Evolutionary conservation across 805 yeast genomes (phyloP), one percentile per base, ranked within the genome.

Genomic region (Candida ortonii): DNA sequence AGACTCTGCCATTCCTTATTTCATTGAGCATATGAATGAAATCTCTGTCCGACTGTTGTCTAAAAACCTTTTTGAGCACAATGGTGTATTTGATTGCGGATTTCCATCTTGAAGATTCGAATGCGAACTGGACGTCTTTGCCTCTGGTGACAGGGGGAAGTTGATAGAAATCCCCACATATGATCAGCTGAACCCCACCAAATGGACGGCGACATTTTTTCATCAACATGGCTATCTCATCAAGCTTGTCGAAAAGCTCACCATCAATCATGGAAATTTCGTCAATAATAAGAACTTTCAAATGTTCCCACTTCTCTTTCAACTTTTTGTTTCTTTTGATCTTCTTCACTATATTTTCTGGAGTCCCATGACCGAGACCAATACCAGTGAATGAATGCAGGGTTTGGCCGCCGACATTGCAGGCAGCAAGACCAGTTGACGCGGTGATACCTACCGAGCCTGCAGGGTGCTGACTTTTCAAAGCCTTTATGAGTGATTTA

Each of bases 251-350:
- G 25, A 84, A 64, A 11, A 84, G 61, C 5, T 62, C 67, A 5
- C 84, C 89, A 51, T 83, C 86, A 24, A 84, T 71, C 95, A 84
- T 84, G 3, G 88, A 80, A 9, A 84, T 70, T 49, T 84, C 95
- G 63, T 84, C 95, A 30, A 84, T 71, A 36, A 84, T 71, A 29
- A 84, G 61, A 0, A 83, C 90, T 34, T 68, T 65, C 9, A 75
- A 58, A 3, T 53, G 50, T 25, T 51, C 55, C 94, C 94, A 84
- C 36, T 78, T 67, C 12, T 62, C 62, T 7, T 55, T 45, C 7
- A 74, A 69, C 36, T 70, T 70, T 30, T 66, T 71, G 20, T 73
- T 73, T 37, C 76, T 62, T 43, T 68, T 71, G 5, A 84, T 70
- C 46, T 72, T 80, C 39, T 62, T 71, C 7, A 74, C 53, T 12